These are phyloP conservation scores for Aspergillus spinulosporus DNA, from an alignment of 2,329 filamentous ascomycete species.

Conservation along the genomic window DNA sequence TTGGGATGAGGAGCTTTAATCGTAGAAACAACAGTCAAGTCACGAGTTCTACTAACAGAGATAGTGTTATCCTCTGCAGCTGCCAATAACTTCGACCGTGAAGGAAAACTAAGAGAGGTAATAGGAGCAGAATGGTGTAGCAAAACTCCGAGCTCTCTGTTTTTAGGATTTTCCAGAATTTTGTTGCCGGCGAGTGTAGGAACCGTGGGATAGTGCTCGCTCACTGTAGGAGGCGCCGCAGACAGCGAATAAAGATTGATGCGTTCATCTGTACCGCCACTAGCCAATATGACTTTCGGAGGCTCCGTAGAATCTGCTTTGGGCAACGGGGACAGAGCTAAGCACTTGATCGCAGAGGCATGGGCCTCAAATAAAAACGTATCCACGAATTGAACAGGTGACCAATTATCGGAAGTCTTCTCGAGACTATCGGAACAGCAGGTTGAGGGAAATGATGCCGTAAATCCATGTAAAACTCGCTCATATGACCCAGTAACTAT, in stretches of 20 bases:
- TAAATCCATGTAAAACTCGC: conserved; percentile 84
- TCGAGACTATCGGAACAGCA: conserved; percentile 29
- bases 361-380: conserved; percentile 96
- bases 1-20: conserved; percentile 90
- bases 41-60: conserved; percentile 79
- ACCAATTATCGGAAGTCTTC: conserved; percentile 28
- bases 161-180: conserved; percentile 79
- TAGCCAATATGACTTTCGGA: conserved; percentile 79
- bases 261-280: conserved; percentile 87
- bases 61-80: conserved; percentile 88
- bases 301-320: conserved; percentile 58
- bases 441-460: conserved; percentile 63
- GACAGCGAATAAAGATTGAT: conserved; percentile 94
- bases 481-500: conserved; percentile 94
- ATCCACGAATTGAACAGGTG: conserved; percentile 71
- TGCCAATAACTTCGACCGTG: conserved; percentile 82
- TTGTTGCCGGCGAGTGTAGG: conserved; percentile 69
- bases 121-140: conserved; percentile 83
- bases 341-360: conserved; percentile 80
- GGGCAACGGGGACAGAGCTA: conserved; percentile 79
- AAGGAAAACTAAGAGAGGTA: conserved; percentile 77
- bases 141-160: conserved; percentile 82
- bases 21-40: conserved; percentile 83
- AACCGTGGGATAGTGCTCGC: conserved; percentile 58
- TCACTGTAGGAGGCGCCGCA: conserved; percentile 61